Evolutionary conservation across 139 green algal species (phyloP).

Genomic region (Pleodorina starrii): DNA sequence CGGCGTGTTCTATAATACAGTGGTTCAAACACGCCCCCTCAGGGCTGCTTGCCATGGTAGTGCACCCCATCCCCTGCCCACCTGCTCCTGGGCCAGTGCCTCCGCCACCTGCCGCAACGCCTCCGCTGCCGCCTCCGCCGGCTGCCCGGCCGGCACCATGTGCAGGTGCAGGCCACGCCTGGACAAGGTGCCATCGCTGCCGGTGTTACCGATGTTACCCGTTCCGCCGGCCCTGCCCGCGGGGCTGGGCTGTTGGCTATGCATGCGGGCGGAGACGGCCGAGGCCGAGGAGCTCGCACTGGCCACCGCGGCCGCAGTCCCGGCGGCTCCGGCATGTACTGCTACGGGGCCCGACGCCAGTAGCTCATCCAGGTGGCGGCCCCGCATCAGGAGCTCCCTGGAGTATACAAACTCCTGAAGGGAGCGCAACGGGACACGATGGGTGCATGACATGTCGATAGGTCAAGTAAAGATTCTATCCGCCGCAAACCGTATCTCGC

Average conservation of each 20-base stretch:
- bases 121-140: neutral
- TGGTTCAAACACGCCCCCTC: no score
- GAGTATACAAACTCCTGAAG: constrained; percentile 33
- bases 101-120: neutral
- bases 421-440: no score
- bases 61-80: neutral
- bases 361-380: constrained; percentile 22
- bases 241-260: neutral
- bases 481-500: no score
- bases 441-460: no score
- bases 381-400: constrained; percentile 24
- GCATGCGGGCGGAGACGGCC: no score
- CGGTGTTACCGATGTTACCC: neutral
- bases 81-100: neutral
- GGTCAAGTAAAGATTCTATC: no score
- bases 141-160: neutral
- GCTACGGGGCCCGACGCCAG: neutral
- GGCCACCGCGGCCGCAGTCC: neutral
- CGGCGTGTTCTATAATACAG: no score
- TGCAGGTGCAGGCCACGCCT: constrained; percentile 8
- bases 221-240: neutral
- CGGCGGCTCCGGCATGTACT: neutral
- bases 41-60: no score
- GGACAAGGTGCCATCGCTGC: neutral
- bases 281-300: no score